phyloP scores from a whole-genome alignment of 2,329 filamentous ascomycete species.

The Venturia effusa region DNA sequence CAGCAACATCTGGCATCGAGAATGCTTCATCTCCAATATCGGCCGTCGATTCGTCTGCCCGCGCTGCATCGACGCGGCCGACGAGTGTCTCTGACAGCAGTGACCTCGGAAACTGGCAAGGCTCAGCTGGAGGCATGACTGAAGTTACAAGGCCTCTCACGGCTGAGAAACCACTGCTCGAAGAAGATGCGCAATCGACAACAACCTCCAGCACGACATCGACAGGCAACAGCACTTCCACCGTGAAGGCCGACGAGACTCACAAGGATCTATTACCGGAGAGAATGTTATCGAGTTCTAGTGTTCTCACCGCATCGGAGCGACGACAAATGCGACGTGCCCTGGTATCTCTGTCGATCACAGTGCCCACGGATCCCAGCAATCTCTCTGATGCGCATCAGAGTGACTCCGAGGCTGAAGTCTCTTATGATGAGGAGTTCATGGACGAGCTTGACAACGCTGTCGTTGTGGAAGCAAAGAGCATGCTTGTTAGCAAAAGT shows the following conservation, averaged over 20 bases:
- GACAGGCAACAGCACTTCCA: not conserved
- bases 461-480: slow-evolving; percentile 72
- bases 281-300: not conserved
- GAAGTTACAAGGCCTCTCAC: not conserved
- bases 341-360: slow-evolving; percentile 1
- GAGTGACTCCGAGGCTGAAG: slow-evolving; percentile 28
- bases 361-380: not conserved
- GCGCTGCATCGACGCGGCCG: slow-evolving; percentile 2
- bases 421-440: slow-evolving; percentile 71
- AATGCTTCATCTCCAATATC: slow-evolving; percentile 9
- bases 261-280: not conserved
- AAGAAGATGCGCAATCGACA: not conserved
- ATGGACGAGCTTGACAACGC: slow-evolving; percentile 80
- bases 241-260: not conserved
- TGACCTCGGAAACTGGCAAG: not conserved
- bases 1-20: not conserved
- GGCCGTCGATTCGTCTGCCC: not conserved
- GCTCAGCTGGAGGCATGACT: not conserved
- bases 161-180: not conserved
- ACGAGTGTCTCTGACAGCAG: slow-evolving; percentile 7
- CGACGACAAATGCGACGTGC: not conserved
- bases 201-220: not conserved
- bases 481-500: slow-evolving; percentile 70
- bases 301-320: not conserved
- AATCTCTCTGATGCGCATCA: not conserved